phyloP scores from a whole-genome alignment of 2,329 filamentous ascomycete genomes.

The Cytospora piceae region DNA sequence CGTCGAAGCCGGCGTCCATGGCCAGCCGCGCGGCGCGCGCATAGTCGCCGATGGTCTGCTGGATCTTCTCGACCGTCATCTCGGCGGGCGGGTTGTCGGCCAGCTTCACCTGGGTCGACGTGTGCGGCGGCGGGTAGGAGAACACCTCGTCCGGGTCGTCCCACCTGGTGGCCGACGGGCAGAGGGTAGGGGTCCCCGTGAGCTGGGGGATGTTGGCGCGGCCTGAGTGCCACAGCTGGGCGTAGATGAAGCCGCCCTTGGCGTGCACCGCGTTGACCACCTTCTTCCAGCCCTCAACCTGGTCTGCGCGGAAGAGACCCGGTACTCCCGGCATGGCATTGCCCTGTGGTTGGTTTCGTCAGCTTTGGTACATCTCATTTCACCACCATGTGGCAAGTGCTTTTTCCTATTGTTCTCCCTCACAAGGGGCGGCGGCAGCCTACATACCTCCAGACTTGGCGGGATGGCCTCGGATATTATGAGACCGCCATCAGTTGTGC shows the following conservation, averaged over 20 bases:
- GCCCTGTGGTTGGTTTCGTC: conserved; percentile 11
- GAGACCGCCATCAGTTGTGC: conserved; percentile 24
- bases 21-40: conserved; percentile 45
- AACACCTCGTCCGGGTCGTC: conserved; percentile 23
- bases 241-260: conserved; percentile 60
- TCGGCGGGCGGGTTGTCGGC: conserved; percentile 22
- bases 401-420: no score
- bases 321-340: conserved; percentile 50
- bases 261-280: conserved; percentile 63
- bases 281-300: conserved; percentile 60
- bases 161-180: conserved; percentile 22
- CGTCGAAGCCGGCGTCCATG: conserved; percentile 56
- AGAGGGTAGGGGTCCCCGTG: conserved; percentile 20
- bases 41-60: conserved; percentile 39
- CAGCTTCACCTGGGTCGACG: conserved; percentile 17
- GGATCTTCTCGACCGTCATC: conserved; percentile 48
- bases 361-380: background rate
- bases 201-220: conserved; percentile 40
- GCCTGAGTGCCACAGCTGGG: conserved; percentile 65
- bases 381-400: no score
- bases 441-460: conserved; percentile 21
- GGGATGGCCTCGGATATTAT: conserved; percentile 27
- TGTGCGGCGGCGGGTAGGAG: conserved; percentile 20
- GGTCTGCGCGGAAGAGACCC: conserved; percentile 56
- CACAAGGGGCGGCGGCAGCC: background rate